phyloP scores from a whole-genome alignment of 2,329 filamentous ascomycete genomes.

The Aspergillus sp. region DNA sequence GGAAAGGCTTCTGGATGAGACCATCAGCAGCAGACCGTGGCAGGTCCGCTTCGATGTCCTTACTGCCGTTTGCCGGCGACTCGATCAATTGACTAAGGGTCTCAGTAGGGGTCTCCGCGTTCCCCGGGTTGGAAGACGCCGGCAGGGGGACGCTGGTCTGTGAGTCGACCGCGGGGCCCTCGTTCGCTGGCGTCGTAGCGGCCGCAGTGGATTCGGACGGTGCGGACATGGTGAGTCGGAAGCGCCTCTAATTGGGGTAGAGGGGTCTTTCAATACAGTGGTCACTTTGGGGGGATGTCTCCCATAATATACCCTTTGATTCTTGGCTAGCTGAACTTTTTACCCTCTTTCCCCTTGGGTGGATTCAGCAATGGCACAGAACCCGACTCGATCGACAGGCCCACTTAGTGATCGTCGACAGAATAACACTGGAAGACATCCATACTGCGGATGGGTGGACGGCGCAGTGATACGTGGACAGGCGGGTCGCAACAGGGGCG shows the following conservation, averaged over 20 bases:
- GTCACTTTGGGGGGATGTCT: neutral
- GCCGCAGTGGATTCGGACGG: conserved; percentile 7
- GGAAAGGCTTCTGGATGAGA: conserved; percentile 56
- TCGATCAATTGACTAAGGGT: conserved; percentile 6
- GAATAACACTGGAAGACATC: neutral
- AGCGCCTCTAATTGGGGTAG: neutral
- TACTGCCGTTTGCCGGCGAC: conserved; percentile 3
- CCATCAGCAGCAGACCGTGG: conserved; percentile 38
- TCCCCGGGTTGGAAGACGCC: neutral
- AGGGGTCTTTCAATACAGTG: neutral
- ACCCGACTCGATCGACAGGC: conserved; percentile 14
- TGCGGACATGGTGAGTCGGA: conserved; percentile 12
- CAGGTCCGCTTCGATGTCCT: conserved; percentile 26
- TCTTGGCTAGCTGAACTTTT: neutral
- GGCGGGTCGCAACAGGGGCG: neutral
- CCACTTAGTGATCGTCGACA: conserved; percentile 10
- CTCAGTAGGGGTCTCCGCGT: neutral
- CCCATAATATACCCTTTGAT: conserved; percentile 1
- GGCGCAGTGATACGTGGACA: neutral
- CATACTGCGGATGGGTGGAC: no score
- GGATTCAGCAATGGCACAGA: conserved; percentile 3
- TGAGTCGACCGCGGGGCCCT: conserved; percentile 3
- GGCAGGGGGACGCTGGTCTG: conserved; percentile 7
- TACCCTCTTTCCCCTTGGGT: conserved; percentile 1
- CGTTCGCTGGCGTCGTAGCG: conserved; percentile 2